Base-by-base conservation (phyloP, 75 land plant genomes). In the Pinus taeda region DNA sequence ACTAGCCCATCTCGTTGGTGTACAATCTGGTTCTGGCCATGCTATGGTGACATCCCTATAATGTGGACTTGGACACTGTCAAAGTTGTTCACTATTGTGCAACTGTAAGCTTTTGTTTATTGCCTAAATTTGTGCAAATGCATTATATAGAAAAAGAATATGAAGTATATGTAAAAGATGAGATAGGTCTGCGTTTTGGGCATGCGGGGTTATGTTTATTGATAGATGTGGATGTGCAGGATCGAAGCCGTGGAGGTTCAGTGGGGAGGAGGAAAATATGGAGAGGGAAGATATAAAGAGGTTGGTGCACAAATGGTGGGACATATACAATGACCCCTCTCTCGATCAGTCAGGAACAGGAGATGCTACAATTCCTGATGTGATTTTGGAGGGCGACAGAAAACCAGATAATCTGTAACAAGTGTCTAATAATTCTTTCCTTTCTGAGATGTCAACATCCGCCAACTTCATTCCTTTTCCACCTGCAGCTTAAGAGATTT, bases 201-300 rank as follows among this genome's bases (percentile, higher is more conserved):
- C 45, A 42, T 42, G 5, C 45, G 6, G 6, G 33, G 33, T 33
- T 6, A 45, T 8, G 1, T 82, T 61, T 45, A 8, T 6, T 45
- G 6, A 45, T 45, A 45, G 49, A 45, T 6, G 49, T 45, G 49
- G 9, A 45, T 45, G 49, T 45, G 57, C 82, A 89, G 92, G 92
- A 14, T 90, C 89, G 18, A 90, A 90, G 77, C 92, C 88, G 57
- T 90, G 92, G 92, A 81, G 87, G 74, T 90, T 76, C 81, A 90
- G 85, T 3, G 92, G 89, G 2, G 59, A 90, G 59, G 92, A 87
- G 65, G 89, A 76, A 29, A 87, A 90, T 81, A 90, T 90, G 92
- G 83, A 90, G 21, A 85, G 87, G 74, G 89, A 90, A 49, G 89
- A 87, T 71, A 79, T 90, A 59, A 90, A 87, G 76, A 76, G 59